Base-by-base conservation (phyloP, 164 flowering plant species). In the Echeveria elegans region DNA sequence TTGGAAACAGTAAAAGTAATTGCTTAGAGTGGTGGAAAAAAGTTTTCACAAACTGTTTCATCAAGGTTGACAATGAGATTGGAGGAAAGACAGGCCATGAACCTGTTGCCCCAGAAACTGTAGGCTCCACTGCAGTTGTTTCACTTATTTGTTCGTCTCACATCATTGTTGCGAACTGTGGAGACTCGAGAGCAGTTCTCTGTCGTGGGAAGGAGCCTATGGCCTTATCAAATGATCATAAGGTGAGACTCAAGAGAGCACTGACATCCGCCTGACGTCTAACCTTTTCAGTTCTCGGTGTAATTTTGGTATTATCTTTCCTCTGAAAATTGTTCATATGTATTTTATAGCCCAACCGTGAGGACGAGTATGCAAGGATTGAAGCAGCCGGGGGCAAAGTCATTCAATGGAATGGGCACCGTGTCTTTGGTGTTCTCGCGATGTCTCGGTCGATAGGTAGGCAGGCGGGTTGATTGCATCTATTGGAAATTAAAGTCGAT, bases 401-500 rank as follows among this genome's bases (percentile, higher is more conserved):
- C 72, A 95, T 95, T 23, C 83, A 86, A 64, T 95, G 99, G 99
- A 83, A 87, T 59, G 97, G 97, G 6, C 74, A 73, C 31, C 89
- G 96, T 59, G 96, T 94, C 66, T 88, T 82, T 64, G 99, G 97
- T 69, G 96, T 95, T 66, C 97, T 95, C 62, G 97, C 97, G 29
- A 86, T 83, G 84, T 87, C 88, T 23, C 79, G 89, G 66, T 74
- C 89, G 37, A 82, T 87, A n/a, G 92, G 89, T 83, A 77, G 16
- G 47, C 18, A n/a, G 24, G 5, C 56, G n/a, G 19, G 9, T 2
- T 21, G 5, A 21, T 21, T 21, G n/a, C n/a, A 48, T 1, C 5
- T 12, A 16, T 23, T 6, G 10, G 11, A 52, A n/a, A 7, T 28
- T 45, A 2, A 52, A 11, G 18, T 16, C 64, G 14, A 28, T 15